Conservation (phyloP, 2,329 filamentous ascomycete species). For the Aureobasidium musti region DNA sequence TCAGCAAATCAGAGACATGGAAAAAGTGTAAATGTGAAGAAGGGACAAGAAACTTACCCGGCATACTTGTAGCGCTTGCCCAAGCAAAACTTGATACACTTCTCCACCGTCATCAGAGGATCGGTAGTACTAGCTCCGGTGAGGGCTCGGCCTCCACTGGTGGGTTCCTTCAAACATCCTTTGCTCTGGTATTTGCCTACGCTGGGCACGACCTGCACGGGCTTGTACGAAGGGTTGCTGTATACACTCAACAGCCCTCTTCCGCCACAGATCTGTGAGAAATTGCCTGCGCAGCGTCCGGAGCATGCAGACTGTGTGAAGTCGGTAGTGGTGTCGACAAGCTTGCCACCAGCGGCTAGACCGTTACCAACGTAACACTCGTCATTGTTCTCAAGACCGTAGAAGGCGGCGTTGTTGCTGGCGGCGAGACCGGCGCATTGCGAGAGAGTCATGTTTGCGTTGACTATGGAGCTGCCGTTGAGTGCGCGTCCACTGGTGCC, state of each 20-base stretch:
- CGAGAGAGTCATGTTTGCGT: constrained; percentile 56
- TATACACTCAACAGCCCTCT: constrained; percentile 42
- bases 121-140: not conserved
- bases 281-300: constrained; percentile 46
- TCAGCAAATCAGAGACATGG: not conserved
- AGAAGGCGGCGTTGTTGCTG: constrained; percentile 52
- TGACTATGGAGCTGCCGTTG: constrained; percentile 33
- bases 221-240: constrained; percentile 35
- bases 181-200: constrained; percentile 30
- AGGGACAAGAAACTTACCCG: constrained; percentile 32
- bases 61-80: constrained; percentile 38
- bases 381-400: constrained; percentile 57
- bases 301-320: constrained; percentile 50
- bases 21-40: no score
- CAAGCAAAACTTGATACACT: constrained; percentile 38
- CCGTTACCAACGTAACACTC: constrained; percentile 58
- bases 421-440: constrained; percentile 58
- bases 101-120: constrained; percentile 26
- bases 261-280: constrained; percentile 45
- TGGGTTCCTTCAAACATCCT: constrained; percentile 28
- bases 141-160: constrained; percentile 5
- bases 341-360: constrained; percentile 4
- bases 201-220: constrained; percentile 23
- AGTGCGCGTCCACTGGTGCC: constrained; percentile 44
- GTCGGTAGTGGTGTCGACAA: constrained; percentile 20